A percentile compares a stretch with the other conserved stretches of the same genome.
Evolutionary conservation across 1,284 basidiomycete species (phyloP).

Genomic region (Heterobasidion occidentale): DNA sequence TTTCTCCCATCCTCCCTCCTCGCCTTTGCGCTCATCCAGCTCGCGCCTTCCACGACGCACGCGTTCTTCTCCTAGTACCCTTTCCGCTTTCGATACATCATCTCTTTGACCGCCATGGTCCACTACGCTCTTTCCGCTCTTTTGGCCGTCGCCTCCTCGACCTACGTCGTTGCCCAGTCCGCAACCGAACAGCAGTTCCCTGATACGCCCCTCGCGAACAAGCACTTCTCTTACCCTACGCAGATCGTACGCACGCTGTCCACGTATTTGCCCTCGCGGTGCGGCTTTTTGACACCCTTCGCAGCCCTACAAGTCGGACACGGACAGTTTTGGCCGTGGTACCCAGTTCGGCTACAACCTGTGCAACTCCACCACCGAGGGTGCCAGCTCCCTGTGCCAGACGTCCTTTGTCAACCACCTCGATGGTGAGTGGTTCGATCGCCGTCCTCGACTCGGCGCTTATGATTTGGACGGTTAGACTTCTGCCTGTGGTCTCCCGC

Average conservation of each 20-base stretch:
- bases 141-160: constrained; percentile 27
- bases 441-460: neutral
- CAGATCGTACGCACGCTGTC: constrained; percentile 32
- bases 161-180: constrained; percentile 26
- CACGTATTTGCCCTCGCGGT: neutral
- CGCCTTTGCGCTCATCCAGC: constrained; percentile 4
- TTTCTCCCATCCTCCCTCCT: constrained; percentile 5
- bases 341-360: constrained; percentile 56
- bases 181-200: constrained; percentile 25
- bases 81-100: neutral
- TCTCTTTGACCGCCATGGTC: constrained; percentile 24
- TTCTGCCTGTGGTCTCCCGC: constrained; percentile 60
- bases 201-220: constrained; percentile 41
- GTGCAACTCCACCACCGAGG: constrained; percentile 63
- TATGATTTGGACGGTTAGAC: constrained; percentile 25
- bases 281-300: neutral
- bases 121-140: constrained; percentile 36
- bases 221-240: constrained; percentile 41
- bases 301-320: constrained; percentile 52
- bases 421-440: neutral
- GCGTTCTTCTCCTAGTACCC: neutral
- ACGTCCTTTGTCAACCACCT: constrained; percentile 34
- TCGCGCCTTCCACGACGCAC: constrained; percentile 1
- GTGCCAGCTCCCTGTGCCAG: constrained; percentile 55
- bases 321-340: constrained; percentile 42